Evolutionary conservation across 192 early-diverging fungal species (phyloP).

Genomic region (Entomortierella chlamydospora): DNA sequence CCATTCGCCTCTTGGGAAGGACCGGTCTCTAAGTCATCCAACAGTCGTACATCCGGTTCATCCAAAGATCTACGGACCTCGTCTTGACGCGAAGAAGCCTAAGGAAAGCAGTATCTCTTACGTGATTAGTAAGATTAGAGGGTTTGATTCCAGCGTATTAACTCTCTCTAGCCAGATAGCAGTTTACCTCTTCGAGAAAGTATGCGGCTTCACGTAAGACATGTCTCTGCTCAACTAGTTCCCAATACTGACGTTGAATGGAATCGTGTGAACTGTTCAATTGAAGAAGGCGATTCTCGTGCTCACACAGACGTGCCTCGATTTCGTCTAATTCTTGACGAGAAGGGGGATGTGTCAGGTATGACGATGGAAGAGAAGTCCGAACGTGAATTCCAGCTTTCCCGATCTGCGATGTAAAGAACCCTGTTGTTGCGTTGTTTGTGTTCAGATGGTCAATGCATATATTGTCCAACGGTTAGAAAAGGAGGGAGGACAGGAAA

Average conservation of each 20-base stretch:
- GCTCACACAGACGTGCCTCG: constrained; percentile 80
- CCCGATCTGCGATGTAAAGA: constrained; percentile 82
- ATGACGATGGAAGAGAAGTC: constrained; percentile 57
- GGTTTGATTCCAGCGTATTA: no score
- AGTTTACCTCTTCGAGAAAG: constrained; percentile 81
- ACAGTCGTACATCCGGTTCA: constrained; percentile 65
- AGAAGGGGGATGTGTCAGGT: constrained; percentile 72
- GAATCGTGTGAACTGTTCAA: constrained; percentile 91
- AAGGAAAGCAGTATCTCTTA: background rate
- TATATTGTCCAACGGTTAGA: background rate
- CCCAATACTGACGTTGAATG: constrained; percentile 88
- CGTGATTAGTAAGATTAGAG: background rate
- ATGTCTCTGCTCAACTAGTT: constrained; percentile 90
- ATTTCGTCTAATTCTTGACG: constrained; percentile 96
- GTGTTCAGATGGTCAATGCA: background rate
- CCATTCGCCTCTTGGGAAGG: constrained; percentile 25
- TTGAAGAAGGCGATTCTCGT: constrained; percentile 84
- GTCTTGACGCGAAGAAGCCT: constrained; percentile 59
- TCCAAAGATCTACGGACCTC: constrained; percentile 62
- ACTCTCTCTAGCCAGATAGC: no score
- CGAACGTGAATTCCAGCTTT: constrained; percentile 77
- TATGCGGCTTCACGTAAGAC: constrained; percentile 88
- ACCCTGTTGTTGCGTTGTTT: constrained; percentile 65
- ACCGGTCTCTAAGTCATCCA: constrained; percentile 68
- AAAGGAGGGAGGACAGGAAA: background rate